phyloP scores from a whole-genome alignment of 495 filamentous ascomycete genomes.

The Penicillium antarcticum region DNA sequence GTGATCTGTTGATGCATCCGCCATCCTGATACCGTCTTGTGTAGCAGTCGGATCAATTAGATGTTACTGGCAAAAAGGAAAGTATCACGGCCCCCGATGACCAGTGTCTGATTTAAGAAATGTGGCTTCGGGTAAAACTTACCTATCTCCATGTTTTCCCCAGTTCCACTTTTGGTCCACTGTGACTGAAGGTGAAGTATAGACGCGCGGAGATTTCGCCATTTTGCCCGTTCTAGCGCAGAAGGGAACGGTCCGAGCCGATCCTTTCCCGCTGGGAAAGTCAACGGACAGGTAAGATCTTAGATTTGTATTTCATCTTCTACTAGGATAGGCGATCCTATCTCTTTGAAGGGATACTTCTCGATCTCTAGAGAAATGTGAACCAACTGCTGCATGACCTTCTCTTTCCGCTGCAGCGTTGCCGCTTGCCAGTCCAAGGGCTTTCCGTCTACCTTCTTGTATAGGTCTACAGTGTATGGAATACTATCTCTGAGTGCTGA shows the following conservation, averaged over 20 bases:
- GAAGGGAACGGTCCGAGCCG: constrained; percentile 17
- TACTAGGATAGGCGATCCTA: constrained; percentile 18
- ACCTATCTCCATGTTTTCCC: background rate
- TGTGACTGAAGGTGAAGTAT: background rate
- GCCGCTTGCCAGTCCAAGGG: constrained; percentile 24
- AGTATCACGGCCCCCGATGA: background rate
- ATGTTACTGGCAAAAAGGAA: background rate
- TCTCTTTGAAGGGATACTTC: constrained; percentile 22
- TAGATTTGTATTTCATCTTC: background rate
- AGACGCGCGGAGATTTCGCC: background rate
- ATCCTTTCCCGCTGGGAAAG: constrained; percentile 9
- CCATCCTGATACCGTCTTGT: background rate
- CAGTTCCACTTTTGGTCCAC: background rate
- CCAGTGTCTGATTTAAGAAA: too few relatives aligned
- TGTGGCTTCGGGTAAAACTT: too few relatives aligned
- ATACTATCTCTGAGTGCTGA: background rate
- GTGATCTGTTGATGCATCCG: background rate
- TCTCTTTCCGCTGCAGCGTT: constrained; percentile 17
- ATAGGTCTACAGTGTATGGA: background rate
- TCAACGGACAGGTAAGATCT: constrained; percentile 11
- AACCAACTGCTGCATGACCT: constrained; percentile 32
- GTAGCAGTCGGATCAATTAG: too few relatives aligned
- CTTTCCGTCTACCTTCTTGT: constrained; percentile 28
- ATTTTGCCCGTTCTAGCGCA: constrained; percentile 1
- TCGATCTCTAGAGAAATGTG: constrained; percentile 33